Evolutionary conservation across 768 basidiomycete species (phyloP).

Genomic region (Austroboletus eburneus): DNA sequence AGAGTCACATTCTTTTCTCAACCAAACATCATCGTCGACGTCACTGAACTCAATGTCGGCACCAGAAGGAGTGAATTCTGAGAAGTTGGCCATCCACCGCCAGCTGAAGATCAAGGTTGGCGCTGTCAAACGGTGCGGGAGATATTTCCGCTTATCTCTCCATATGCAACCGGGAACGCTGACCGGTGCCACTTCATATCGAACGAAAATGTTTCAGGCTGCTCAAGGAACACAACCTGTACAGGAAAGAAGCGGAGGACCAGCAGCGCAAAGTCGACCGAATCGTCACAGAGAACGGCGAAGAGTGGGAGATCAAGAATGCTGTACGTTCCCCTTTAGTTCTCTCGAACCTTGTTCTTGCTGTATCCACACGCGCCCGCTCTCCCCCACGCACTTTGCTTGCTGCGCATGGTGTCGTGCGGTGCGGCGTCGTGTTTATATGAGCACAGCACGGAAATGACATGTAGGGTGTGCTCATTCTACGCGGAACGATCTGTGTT

Average conservation of each 20-base stretch:
- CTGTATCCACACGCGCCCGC: not conserved
- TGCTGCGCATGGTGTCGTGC: constrained; percentile 12
- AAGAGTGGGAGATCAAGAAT: constrained; percentile 77
- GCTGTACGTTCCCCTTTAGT: constrained; percentile 43
- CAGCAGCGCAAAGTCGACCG: constrained; percentile 58
- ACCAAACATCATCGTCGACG: constrained; percentile 8
- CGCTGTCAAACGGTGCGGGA: constrained; percentile 55
- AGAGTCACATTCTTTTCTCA: not conserved
- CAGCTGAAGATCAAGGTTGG: constrained; percentile 79
- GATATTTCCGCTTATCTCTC: constrained; percentile 16
- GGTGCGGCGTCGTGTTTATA: constrained; percentile 7
- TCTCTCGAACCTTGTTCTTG: constrained; percentile 2
- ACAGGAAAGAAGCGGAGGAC: constrained; percentile 61
- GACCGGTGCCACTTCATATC: constrained; percentile 11
- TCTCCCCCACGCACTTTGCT: not conserved
- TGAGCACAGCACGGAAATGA: constrained; percentile 29
- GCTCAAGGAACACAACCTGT: constrained; percentile 63
- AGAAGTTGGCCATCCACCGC: constrained; percentile 40
- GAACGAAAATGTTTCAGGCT: constrained; percentile 39
- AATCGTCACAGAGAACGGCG: constrained; percentile 53
- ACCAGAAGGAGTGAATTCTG: constrained; percentile 13
- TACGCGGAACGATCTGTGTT: constrained; percentile 10
- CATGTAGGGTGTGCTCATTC: constrained; percentile 21
- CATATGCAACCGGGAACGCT: constrained; percentile 1
- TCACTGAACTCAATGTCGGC: constrained; percentile 13